A percentile compares a stretch with the other conserved stretches of the same genome.
Conservation (phyloP, 1,284 basidiomycete genomes). For the Ganoderma leucocontextum region DNA sequence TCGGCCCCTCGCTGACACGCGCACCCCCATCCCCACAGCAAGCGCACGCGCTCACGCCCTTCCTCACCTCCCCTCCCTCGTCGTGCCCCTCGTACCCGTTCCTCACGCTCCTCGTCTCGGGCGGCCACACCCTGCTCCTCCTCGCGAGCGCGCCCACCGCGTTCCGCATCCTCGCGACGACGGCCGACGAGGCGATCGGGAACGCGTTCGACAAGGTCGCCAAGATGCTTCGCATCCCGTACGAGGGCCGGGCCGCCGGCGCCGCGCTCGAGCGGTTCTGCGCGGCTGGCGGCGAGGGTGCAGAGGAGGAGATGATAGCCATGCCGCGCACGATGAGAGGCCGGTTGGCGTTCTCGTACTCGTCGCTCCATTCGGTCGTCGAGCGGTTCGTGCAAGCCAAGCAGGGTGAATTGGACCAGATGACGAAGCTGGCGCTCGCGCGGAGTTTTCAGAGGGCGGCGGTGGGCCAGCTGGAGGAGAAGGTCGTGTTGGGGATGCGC, state of each 20-base stretch:
- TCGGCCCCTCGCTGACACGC: not conserved
- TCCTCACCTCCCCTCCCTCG: constrained; percentile 68
- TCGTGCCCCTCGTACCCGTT: constrained; percentile 81
- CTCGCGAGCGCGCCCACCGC: constrained; percentile 66
- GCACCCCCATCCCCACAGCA: constrained; percentile 61
- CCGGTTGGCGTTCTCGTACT: constrained; percentile 77
- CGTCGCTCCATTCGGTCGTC: constrained; percentile 74
- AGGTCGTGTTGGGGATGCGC: constrained; percentile 70
- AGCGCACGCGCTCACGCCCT: constrained; percentile 90
- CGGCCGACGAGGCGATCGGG: constrained; percentile 81
- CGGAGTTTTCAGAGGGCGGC: constrained; percentile 78
- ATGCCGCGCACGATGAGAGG: constrained; percentile 61
- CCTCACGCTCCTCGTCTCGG: constrained; percentile 86
- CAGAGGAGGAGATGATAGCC: constrained; percentile 27
- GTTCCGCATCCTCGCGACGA: constrained; percentile 81
- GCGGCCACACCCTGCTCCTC: constrained; percentile 90
- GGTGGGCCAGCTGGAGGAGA: constrained; percentile 78
- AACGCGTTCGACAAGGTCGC: constrained; percentile 85
- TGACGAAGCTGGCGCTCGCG: constrained; percentile 59
- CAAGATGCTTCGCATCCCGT: constrained; percentile 69
- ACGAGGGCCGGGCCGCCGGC: constrained; percentile 71
- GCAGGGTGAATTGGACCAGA: constrained; percentile 45
- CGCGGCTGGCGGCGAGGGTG: constrained; percentile 38
- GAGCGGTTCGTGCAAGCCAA: constrained; percentile 58
- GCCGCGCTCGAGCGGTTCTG: constrained; percentile 82